A percentile compares a stretch with the other conserved stretches of the same genome.
Evolutionary conservation across 805 yeast genomes (phyloP).

Genomic region (Myxozyma neotropica): DNA sequence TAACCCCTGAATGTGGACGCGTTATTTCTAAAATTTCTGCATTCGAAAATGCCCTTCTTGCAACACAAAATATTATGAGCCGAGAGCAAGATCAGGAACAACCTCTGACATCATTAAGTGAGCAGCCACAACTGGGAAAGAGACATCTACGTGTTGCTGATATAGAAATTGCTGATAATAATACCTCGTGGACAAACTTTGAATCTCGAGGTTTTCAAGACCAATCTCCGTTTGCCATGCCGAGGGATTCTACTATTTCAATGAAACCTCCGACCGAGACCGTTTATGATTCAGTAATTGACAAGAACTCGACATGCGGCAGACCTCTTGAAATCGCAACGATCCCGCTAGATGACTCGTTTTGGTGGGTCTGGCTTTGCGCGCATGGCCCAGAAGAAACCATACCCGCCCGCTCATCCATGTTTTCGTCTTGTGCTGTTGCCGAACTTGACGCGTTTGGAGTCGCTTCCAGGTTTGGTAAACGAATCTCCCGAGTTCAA

Average conservation of each 20-base stretch:
- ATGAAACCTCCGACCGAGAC: too few species aligned
- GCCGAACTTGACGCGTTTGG: conserved; percentile 13
- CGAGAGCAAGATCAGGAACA: neutral
- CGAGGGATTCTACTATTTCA: too few species aligned
- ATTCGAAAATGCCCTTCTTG: neutral
- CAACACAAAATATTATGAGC: neutral
- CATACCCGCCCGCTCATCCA: neutral
- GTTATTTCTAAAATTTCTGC: neutral
- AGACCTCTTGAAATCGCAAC: conserved; percentile 12
- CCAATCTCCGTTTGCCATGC: neutral
- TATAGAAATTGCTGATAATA: neutral
- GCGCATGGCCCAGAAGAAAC: conserved; percentile 27
- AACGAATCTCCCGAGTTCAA: neutral
- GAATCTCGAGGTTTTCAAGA: neutral
- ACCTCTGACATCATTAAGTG: too few species aligned
- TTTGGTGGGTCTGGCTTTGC: conserved; percentile 29
- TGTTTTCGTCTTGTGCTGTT: conserved; percentile 15
- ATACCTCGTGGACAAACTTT: neutral
- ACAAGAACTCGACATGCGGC: neutral
- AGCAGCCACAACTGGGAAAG: neutral
- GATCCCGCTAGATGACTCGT: conserved; percentile 23
- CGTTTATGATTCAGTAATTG: neutral
- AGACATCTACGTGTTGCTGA: neutral
- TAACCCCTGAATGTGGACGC: conserved; percentile 19
- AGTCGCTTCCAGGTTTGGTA: neutral